These are phyloP conservation scores for Euphrasia arctica DNA, from an alignment of 305 asterid species.

Conservation along the genomic window DNA sequence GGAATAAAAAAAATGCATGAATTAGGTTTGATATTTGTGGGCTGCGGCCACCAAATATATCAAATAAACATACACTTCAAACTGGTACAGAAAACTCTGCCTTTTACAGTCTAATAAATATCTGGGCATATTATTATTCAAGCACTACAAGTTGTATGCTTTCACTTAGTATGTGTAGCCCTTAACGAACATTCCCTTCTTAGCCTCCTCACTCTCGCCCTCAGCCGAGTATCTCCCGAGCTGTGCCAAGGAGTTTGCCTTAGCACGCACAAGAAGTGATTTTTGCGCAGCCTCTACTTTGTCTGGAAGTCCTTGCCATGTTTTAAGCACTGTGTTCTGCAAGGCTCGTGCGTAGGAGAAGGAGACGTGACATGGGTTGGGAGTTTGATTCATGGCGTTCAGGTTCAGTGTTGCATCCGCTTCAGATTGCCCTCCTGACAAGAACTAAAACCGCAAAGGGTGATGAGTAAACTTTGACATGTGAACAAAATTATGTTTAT, in stretches of 20 bases:
- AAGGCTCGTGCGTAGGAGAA: constrained; percentile 92
- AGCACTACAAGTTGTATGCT: constrained; percentile 17
- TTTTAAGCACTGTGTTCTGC: constrained; percentile 78
- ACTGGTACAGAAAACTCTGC: no score
- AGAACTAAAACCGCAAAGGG: constrained; percentile 45
- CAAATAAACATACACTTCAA: no score
- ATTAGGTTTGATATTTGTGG: no score
- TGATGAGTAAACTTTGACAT: not conserved
- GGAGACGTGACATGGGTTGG: constrained; percentile 93
- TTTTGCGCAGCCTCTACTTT: constrained; percentile 78
- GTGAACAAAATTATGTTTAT: not conserved
- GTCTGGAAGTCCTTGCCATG: constrained; percentile 89
- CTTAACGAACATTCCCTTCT: constrained; percentile 88
- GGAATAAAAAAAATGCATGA: not conserved
- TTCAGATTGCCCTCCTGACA: constrained; percentile 92
- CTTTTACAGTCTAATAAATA: no score
- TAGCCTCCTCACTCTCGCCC: constrained; percentile 85
- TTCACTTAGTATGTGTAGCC: constrained; percentile 63
- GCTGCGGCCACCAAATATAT: no score
- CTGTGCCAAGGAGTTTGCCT: constrained; percentile 93
- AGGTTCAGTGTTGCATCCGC: constrained; percentile 78
- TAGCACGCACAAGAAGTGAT: constrained; percentile 75
- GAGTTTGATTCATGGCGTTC: constrained; percentile 73
- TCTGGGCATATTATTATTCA: constrained; percentile 27
- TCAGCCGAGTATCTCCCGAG: constrained; percentile 75